A percentile compares a stretch with the other conserved stretches of the same genome.
Conservation (phyloP, 106 monocot species). For the Allium fistulosum region DNA sequence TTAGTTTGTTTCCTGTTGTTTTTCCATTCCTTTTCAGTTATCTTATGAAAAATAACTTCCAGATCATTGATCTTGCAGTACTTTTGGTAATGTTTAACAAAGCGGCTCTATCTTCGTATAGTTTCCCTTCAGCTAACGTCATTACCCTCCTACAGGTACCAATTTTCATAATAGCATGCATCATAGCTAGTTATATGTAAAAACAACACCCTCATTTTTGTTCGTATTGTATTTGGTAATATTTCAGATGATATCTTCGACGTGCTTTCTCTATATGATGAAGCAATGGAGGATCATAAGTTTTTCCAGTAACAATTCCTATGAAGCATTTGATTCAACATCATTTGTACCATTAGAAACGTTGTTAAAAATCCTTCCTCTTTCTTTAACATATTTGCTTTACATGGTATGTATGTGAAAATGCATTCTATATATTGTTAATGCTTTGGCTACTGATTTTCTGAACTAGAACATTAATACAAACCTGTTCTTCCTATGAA, state of each 20-base stretch:
- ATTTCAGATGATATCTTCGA: slow-evolving; percentile 85
- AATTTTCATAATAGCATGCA: too few relatives aligned
- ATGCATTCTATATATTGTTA: neutral
- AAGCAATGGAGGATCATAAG: slow-evolving; percentile 68
- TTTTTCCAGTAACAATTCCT: slow-evolving; percentile 55
- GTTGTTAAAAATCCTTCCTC: slow-evolving; percentile 70
- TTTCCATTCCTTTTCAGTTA: too few relatives aligned
- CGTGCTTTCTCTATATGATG: slow-evolving; percentile 67
- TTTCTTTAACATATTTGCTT: slow-evolving; percentile 83
- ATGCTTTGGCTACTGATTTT: neutral
- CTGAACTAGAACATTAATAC: neutral
- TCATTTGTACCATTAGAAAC: slow-evolving; percentile 54
- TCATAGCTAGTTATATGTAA: too few relatives aligned
- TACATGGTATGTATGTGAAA: slow-evolving; percentile 64
- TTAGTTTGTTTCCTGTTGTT: too few relatives aligned
- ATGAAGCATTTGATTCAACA: slow-evolving; percentile 42
- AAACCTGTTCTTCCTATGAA: slow-evolving; percentile 17
- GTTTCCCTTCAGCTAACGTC: slow-evolving; percentile 15
- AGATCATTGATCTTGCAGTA: slow-evolving; percentile 7
- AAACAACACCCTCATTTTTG: too few relatives aligned
- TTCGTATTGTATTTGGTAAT: neutral
- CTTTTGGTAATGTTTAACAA: slow-evolving; percentile 20
- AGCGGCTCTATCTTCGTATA: slow-evolving; percentile 15
- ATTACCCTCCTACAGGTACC: slow-evolving; percentile 15
- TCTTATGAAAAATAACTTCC: too few relatives aligned